Conservation (phyloP, 2,329 filamentous ascomycete genomes). For the Fusarium sacchari region DNA sequence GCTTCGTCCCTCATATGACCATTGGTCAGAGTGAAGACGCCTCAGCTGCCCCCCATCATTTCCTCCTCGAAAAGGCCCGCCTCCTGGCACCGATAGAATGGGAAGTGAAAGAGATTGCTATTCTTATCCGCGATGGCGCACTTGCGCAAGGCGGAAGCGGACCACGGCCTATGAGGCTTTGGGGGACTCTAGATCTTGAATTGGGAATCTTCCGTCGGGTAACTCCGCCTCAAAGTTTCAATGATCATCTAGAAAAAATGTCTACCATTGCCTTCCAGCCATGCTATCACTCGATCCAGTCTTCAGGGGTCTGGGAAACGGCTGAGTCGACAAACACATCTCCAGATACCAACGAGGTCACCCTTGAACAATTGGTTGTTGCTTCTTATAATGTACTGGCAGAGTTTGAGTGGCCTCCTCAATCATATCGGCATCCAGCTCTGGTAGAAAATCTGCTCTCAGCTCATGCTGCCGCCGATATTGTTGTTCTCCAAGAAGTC, state of each 20-base stretch:
- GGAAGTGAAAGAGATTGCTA: slow-evolving; percentile 57
- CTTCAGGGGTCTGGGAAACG: slow-evolving; percentile 6
- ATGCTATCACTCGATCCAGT: slow-evolving; percentile 15
- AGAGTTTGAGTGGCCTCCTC: slow-evolving; percentile 60
- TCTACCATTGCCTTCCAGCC: slow-evolving; percentile 1
- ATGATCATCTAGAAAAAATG: not conserved
- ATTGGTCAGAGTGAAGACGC: slow-evolving; percentile 66
- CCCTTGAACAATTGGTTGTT: slow-evolving; percentile 48
- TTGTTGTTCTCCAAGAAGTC: slow-evolving; percentile 69
- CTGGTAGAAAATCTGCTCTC: slow-evolving; percentile 58
- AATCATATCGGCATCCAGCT: slow-evolving; percentile 53
- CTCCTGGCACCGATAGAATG: slow-evolving; percentile 61
- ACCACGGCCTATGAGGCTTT: slow-evolving; percentile 64
- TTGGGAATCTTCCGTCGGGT: slow-evolving; percentile 19
- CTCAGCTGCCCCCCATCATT: slow-evolving; percentile 57
- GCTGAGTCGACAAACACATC: not conserved
- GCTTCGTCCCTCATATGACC: slow-evolving; percentile 63
- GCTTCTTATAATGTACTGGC: slow-evolving; percentile 65
- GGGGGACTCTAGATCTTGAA: slow-evolving; percentile 59
- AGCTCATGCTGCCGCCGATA: slow-evolving; percentile 54
- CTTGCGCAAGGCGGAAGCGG: slow-evolving; percentile 41
- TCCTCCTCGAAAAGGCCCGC: slow-evolving; percentile 62
- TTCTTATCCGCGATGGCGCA: slow-evolving; percentile 61
- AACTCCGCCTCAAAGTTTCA: slow-evolving; percentile 9
- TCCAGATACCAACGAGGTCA: not conserved